A percentile compares a stretch with the other conserved stretches of the same genome.
Evolutionary conservation across 2,329 filamentous ascomycete species (phyloP).

Genomic region (Trichoderma semiorbis): DNA sequence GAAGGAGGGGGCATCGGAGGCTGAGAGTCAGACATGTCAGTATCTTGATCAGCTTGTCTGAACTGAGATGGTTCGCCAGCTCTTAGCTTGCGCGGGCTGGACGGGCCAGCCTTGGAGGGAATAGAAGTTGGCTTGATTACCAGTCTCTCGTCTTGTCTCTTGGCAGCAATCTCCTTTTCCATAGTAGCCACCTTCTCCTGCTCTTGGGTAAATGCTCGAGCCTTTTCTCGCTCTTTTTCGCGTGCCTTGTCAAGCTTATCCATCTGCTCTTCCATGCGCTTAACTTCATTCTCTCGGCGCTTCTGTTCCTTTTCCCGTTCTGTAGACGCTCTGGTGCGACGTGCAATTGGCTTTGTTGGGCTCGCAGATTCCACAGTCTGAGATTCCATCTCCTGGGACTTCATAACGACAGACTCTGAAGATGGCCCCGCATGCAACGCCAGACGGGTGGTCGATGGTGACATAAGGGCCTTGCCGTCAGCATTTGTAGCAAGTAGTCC

Average conservation of each 20-base stretch:
- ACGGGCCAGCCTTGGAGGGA: conserved; percentile 42
- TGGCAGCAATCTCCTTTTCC: conserved; percentile 51
- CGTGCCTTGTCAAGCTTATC: conserved; percentile 64
- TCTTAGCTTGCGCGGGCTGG: conserved; percentile 47
- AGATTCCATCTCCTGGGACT: conserved; percentile 24
- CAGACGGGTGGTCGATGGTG: conserved; percentile 49
- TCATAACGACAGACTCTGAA: conserved; percentile 44
- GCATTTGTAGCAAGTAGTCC: conserved; percentile 78
- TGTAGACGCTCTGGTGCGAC: conserved; percentile 55
- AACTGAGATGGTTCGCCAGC: conserved; percentile 31
- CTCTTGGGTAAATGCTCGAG: conserved; percentile 55
- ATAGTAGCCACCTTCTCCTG: conserved; percentile 51
- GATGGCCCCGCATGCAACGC: conserved; percentile 45
- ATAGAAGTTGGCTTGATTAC: conserved; percentile 42
- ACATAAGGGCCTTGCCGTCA: conserved; percentile 57
- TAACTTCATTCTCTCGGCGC: conserved; percentile 62
- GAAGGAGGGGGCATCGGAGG: conserved; percentile 58
- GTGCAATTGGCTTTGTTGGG: conserved; percentile 41
- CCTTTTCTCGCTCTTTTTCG: conserved; percentile 68
- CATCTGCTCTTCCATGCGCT: conserved; percentile 57
- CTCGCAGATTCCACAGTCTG: conserved; percentile 32
- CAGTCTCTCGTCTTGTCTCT: conserved; percentile 50
- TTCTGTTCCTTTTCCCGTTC: conserved; percentile 64
- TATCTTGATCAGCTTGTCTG: conserved; percentile 40
- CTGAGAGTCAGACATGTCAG: conserved; percentile 56